Percentiles rank a stretch among this genome's conserved stretches.
phyloP scores from a whole-genome alignment of 1,284 basidiomycete genomes.

The Peniophora sp. region DNA sequence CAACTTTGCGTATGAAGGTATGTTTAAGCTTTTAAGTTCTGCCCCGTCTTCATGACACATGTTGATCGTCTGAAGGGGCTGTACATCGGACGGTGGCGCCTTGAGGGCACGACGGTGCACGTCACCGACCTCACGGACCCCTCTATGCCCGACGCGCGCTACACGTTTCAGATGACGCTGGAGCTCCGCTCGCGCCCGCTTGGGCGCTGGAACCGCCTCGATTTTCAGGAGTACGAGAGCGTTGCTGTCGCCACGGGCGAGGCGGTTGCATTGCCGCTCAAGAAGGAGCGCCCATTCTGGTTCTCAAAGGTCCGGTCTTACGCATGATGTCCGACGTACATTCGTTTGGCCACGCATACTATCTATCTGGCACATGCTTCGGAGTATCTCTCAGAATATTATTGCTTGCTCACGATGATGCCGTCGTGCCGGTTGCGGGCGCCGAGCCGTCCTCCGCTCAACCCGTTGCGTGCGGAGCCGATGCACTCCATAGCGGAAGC shows the following conservation, averaged over 20 bases:
- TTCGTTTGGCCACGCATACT: too few relatives aligned
- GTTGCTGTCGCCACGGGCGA: slow-evolving; percentile 74
- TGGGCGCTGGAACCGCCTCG: slow-evolving; percentile 86
- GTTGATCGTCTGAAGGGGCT: slow-evolving; percentile 42
- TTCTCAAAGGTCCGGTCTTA: slow-evolving; percentile 81
- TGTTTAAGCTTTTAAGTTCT: neutral
- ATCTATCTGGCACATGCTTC: too few relatives aligned
- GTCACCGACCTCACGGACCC: slow-evolving; percentile 57
- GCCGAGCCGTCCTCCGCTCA: too few relatives aligned
- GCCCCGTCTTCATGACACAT: neutral
- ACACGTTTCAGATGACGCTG: slow-evolving; percentile 84
- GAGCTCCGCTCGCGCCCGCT: slow-evolving; percentile 69
- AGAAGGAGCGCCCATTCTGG: slow-evolving; percentile 85
- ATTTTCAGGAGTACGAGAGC: slow-evolving; percentile 68
- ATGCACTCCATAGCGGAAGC: too few relatives aligned
- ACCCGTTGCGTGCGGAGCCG: too few relatives aligned
- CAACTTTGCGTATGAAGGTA: slow-evolving; percentile 75
- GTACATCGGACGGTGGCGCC: slow-evolving; percentile 60
- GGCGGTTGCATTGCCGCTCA: slow-evolving; percentile 61
- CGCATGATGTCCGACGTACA: slow-evolving; percentile 1
- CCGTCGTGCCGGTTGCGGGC: too few relatives aligned
- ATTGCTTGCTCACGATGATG: too few relatives aligned
- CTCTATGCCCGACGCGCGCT: slow-evolving; percentile 28
- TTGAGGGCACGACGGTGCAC: slow-evolving; percentile 49
- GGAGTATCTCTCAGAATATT: too few relatives aligned